Evolutionary conservation across 306 rosid species (phyloP).

Genomic region (Sindora glabra): DNA sequence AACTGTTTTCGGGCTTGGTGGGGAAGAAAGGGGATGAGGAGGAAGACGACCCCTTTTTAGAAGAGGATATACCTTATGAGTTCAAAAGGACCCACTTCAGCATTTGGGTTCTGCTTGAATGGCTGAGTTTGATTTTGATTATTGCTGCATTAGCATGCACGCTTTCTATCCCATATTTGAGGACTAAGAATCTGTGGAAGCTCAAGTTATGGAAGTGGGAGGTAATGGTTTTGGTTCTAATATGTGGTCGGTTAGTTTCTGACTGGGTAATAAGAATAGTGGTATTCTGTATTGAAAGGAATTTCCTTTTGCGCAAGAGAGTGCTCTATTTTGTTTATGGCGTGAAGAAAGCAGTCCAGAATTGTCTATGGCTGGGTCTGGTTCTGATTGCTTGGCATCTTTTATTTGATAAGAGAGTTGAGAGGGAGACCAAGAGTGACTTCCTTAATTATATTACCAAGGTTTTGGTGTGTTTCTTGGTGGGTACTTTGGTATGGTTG

Average conservation of each 20-base stretch:
- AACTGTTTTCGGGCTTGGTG: constrained; percentile 27
- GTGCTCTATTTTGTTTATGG: constrained; percentile 85
- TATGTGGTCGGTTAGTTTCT: constrained; percentile 77
- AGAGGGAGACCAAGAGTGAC: constrained; percentile 19
- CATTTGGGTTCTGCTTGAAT: constrained; percentile 26
- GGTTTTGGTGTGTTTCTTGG: constrained; percentile 53
- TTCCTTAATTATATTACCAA: constrained; percentile 39
- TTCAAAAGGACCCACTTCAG: constrained; percentile 20
- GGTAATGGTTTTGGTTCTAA: constrained; percentile 55
- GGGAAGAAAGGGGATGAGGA: constrained; percentile 27
- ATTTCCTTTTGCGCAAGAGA: constrained; percentile 62
- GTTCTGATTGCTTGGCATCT: constrained; percentile 70
- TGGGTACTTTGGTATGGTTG: constrained; percentile 68
- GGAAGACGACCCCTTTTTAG: constrained; percentile 51
- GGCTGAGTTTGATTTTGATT: constrained; percentile 50
- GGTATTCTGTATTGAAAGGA: constrained; percentile 69
- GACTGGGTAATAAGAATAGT: constrained; percentile 56
- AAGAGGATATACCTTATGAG: constrained; percentile 62
- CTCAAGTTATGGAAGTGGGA: constrained; percentile 83
- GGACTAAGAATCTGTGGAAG: constrained; percentile 41
- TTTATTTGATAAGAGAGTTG: constrained; percentile 35
- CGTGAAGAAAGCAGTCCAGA: constrained; percentile 60
- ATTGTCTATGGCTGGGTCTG: constrained; percentile 75
- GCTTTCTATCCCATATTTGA: constrained; percentile 25
- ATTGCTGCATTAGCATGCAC: constrained; percentile 40